Percentiles rank a stretch among this genome's conserved stretches.
Conservation (phyloP, 208 protist species). For the Trypanosomatidae sp. region DNA sequence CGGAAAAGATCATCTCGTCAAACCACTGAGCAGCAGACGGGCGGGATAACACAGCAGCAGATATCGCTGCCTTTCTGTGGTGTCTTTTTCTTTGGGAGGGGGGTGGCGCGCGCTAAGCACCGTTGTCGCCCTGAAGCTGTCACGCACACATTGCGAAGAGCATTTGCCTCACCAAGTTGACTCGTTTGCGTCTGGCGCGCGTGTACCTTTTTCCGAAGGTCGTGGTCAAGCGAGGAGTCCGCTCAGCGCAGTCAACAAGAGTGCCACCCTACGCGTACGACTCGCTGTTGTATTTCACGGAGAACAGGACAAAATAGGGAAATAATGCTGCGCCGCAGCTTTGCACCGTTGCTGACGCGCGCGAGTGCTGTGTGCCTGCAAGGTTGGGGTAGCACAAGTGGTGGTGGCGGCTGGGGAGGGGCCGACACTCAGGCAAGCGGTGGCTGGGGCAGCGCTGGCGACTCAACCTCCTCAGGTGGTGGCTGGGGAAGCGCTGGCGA, state of each 20-base stretch:
- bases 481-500: conserved; percentile 26
- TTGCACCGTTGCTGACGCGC: conserved; percentile 29
- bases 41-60: not conserved
- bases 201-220: not conserved
- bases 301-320: not conserved
- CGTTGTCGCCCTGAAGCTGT: not conserved
- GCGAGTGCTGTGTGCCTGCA: conserved; percentile 38
- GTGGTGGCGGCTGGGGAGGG: conserved; percentile 26
- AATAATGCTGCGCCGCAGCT: conserved; percentile 44
- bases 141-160: not conserved
- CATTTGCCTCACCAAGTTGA: not conserved
- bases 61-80: not conserved
- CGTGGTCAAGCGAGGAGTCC: not conserved
- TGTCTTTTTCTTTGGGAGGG: too few species aligned
- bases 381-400: conserved; percentile 51
- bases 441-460: conserved; percentile 15
- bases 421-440: not conserved
- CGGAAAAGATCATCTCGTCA: conserved; percentile 3
- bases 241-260: not conserved
- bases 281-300: not conserved
- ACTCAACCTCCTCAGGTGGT: conserved; percentile 4
- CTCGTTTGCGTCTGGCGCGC: too few species aligned
- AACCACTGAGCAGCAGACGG: not conserved
- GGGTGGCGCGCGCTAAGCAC: not conserved
- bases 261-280: not conserved